A percentile compares a stretch with the other conserved stretches of the same genome.
phyloP scores from a whole-genome alignment of 75 land plant genomes.

The Ceratopteris richardii region DNA sequence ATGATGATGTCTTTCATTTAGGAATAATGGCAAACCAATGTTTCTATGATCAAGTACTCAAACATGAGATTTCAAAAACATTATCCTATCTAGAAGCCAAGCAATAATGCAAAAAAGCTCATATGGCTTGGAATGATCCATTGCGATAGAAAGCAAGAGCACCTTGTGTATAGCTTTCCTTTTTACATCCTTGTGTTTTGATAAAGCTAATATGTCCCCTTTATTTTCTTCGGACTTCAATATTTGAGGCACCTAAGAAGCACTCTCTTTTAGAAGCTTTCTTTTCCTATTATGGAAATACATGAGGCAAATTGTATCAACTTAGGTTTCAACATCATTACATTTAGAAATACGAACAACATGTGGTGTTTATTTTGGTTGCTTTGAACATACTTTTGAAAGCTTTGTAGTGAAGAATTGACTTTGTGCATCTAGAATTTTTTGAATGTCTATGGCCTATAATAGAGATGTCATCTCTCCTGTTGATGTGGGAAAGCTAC shows the following conservation, averaged over 20 bases:
- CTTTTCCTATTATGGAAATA: slow-evolving; percentile 68
- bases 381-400: slow-evolving; percentile 51
- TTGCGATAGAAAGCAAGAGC: too few relatives aligned
- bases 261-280: slow-evolving; percentile 63
- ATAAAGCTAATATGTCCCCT: too few relatives aligned
- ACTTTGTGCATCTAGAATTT: slow-evolving; percentile 61
- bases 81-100: too few relatives aligned
- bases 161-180: too few relatives aligned
- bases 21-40: too few relatives aligned
- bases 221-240: too few relatives aligned
- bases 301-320: slow-evolving; percentile 76
- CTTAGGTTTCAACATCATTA: slow-evolving; percentile 73
- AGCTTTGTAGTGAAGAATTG: slow-evolving; percentile 72
- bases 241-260: slow-evolving; percentile 52
- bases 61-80: too few relatives aligned
- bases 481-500: slow-evolving; percentile 50
- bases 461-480: slow-evolving; percentile 60
- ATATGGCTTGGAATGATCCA: too few relatives aligned
- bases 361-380: slow-evolving; percentile 29
- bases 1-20: too few relatives aligned
- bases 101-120: too few relatives aligned
- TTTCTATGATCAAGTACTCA: too few relatives aligned
- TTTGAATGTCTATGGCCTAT: slow-evolving; percentile 58
- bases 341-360: slow-evolving; percentile 54
- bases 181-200: too few relatives aligned